Evolutionary conservation across 495 filamentous ascomycete genomes (phyloP), one percentile per base, ranked within the genome.

Genomic region (Trichoderma virens): DNA sequence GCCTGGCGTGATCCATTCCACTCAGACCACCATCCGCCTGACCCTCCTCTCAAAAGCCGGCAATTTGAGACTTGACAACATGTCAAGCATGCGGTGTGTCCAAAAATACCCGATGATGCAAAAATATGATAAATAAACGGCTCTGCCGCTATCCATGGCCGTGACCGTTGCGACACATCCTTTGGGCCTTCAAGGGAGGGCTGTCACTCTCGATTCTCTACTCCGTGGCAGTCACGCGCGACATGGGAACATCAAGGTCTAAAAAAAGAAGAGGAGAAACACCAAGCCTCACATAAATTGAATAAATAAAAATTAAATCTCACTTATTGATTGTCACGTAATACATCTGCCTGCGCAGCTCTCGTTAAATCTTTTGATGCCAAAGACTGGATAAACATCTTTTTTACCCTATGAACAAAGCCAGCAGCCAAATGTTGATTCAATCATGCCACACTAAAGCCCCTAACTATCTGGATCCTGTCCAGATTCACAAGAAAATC

Each of bases 1-100:
- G 59, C 59, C 35, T 1, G 59, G 59, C 27, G 59, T 61, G 31
- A n/a, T 61, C 59, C 59, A 61, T 61, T 61, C 59, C 59, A 61
- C 28, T 23, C 27, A 18, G 23, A 3, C 18, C 25, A 30, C 25
- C 51, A 27, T 2, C 25, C 47, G 7, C 47, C 23, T 27, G 25
- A 56, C 47, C 5, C 5, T 3, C 23, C 20, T 23, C 20, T 23
- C 14, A 14, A 28, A 9, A 14, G 6, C 13, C 4, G 32, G 32
- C 32, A 56, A 47, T 7, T 20, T 47, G 43, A 47, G 43, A 47
- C 43, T 8, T 47, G 43, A 20, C 43, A 16, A n/a, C 51, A 5
- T 8, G 8, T 30, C 51, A 56, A 56, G 51, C 6, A 56, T 56
- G 51, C 11, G 32, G 32, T 11, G 11, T n/a, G 32, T 5, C 32